Conservation (phyloP, 108 stramenopile genomes). For the Skeletonema tropicum region DNA sequence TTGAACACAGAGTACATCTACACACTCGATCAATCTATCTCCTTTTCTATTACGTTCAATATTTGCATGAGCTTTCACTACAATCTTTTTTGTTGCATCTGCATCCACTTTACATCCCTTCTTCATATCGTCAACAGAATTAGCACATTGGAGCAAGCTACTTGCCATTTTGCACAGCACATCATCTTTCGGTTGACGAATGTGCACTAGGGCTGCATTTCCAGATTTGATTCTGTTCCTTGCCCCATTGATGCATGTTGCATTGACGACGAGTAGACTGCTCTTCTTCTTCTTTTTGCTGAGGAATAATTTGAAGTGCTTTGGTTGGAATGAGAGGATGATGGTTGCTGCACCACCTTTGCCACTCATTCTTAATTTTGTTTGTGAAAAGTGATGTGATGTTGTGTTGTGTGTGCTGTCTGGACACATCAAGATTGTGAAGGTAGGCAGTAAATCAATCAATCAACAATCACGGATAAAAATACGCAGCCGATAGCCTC, state of each 20-base stretch:
- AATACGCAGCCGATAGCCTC: no score
- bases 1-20: conserved; percentile 14
- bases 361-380: neutral
- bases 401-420: no score
- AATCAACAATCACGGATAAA: no score
- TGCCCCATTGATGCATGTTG: conserved; percentile 18
- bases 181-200: conserved; percentile 8
- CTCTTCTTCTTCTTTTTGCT: conserved; percentile 15
- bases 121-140: neutral
- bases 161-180: neutral
- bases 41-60: conserved; percentile 43
- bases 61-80: conserved; percentile 15
- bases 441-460: no score
- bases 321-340: conserved; percentile 28
- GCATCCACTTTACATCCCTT: conserved; percentile 28
- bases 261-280: conserved; percentile 31
- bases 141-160: neutral
- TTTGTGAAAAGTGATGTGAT: no score
- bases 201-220: conserved; percentile 13
- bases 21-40: conserved; percentile 39
- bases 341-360: neutral
- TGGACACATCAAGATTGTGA: no score
- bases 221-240: conserved; percentile 16
- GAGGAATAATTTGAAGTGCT: conserved; percentile 27
- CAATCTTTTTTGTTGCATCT: conserved; percentile 8